Evolutionary conservation across 768 basidiomycete genomes (phyloP).

Genomic region (Tricholoma hemisulphureum): DNA sequence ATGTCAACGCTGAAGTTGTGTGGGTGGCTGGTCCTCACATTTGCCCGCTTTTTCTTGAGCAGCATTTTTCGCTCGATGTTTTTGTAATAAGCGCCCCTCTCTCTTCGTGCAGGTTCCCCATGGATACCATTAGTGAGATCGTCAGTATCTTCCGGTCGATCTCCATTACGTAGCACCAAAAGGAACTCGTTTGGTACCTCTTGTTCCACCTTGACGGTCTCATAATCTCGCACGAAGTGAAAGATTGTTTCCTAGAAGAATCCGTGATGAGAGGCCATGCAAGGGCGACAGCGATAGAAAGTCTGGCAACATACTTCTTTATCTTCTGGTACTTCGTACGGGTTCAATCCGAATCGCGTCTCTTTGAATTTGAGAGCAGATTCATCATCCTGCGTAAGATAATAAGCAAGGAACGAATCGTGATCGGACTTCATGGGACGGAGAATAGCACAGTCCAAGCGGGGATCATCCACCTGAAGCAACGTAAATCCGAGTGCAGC

Average conservation of each 20-base stretch:
- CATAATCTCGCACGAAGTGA: slow-evolving; percentile 80
- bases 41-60: slow-evolving; percentile 79
- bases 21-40: slow-evolving; percentile 46
- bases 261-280: not conserved
- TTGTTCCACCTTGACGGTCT: slow-evolving; percentile 83
- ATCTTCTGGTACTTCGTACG: slow-evolving; percentile 50
- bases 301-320: slow-evolving; percentile 50
- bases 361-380: slow-evolving; percentile 66
- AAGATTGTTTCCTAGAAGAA: slow-evolving; percentile 60
- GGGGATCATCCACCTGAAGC: slow-evolving; percentile 67
- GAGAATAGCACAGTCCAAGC: slow-evolving; percentile 81
- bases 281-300: not conserved
- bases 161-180: slow-evolving; percentile 68
- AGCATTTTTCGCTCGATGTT: slow-evolving; percentile 87
- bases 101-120: slow-evolving; percentile 27
- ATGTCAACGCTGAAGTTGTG: not conserved
- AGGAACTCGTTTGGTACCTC: slow-evolving; percentile 85
- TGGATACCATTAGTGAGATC: slow-evolving; percentile 35
- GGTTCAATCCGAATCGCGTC: slow-evolving; percentile 40
- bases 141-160: slow-evolving; percentile 33
- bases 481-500: not conserved
- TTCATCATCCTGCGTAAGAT: slow-evolving; percentile 75
- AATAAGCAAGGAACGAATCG: slow-evolving; percentile 85
- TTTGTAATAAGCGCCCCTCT: slow-evolving; percentile 83
- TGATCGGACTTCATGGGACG: slow-evolving; percentile 87